A percentile compares a stretch with the other conserved stretches of the same genome.
Conservation (phyloP, 805 yeast genomes). For the Phaffomyces antillensis region DNA sequence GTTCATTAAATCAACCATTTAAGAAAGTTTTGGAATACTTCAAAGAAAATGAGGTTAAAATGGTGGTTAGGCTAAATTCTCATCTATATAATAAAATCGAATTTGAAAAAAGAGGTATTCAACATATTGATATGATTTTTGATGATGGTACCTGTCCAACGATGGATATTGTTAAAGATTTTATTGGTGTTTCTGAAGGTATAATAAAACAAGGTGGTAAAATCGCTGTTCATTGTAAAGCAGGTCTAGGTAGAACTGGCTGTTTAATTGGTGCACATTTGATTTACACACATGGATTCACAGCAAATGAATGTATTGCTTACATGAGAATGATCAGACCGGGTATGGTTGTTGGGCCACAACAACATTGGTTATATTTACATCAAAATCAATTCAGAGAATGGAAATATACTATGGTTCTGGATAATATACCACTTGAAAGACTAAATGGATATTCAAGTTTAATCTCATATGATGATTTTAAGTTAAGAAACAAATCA, state of each 20-base stretch:
- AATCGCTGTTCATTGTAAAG: conserved; percentile 98
- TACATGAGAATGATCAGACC: conserved; percentile 96
- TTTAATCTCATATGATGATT: conserved; percentile 54
- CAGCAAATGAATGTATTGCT: conserved; percentile 94
- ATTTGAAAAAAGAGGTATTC: conserved; percentile 75
- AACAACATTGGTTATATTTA: conserved; percentile 95
- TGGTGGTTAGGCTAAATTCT: conserved; percentile 89
- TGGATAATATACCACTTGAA: conserved; percentile 60
- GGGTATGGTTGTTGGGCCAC: conserved; percentile 99
- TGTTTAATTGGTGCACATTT: conserved; percentile 96
- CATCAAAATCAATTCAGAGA: conserved; percentile 95
- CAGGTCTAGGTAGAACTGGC: conserved; percentile 97
- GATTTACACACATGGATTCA: conserved; percentile 93
- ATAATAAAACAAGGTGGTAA: conserved; percentile 81
- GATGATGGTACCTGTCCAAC: conserved; percentile 99
- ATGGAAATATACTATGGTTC: conserved; percentile 88
- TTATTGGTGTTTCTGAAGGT: conserved; percentile 92
- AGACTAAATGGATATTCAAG: conserved; percentile 63
- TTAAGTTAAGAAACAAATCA: conserved; percentile 42
- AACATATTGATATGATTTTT: conserved; percentile 91
- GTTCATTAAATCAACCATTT: conserved; percentile 62
- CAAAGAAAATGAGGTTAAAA: conserved; percentile 61
- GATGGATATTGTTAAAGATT: conserved; percentile 84
- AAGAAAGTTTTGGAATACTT: conserved; percentile 77
- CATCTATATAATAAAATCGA: conserved; percentile 82